Base-by-base conservation (phyloP, 2,329 filamentous ascomycete genomes). In the Neonectria magnoliae region DNA sequence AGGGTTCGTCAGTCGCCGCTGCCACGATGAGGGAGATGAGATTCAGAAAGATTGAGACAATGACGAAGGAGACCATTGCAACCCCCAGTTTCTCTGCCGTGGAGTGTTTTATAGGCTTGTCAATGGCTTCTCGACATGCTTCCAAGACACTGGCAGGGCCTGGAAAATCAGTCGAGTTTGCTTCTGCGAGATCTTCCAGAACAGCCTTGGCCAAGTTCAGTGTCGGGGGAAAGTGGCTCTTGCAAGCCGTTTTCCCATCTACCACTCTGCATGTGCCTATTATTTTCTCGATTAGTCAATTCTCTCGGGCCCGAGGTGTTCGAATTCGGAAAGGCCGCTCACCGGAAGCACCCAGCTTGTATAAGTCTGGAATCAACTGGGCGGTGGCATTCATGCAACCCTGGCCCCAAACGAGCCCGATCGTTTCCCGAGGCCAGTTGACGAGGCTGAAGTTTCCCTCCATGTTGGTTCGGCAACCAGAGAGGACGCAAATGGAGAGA, bases 341-440 rank as follows among this genome's bases (percentile, higher is more conserved):
- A 64, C 68, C 68, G 10, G 69, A 71, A 33, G 57, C 36, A 16
- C 61, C 69, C 6, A 71, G 56, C 11, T 64, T 69, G 41, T 70
- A 70, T 2, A 55, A 10, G 16, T 68, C 68, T 0, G 68, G 68
- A 14, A 70, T 68, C 1, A 62, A 44, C 8, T 57, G 11, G 5
- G 42, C 63, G 0, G 68, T 70, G 3, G 57, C 63, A 13, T 57
- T 38, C 7, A 44, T 52, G 18, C 69, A 71, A 5, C 68, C 69
- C 13, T 56, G 4, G 16, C 60, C 65, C 65, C 63, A 71, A 22
- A 68, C 25, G 2, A 71, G 65, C 1, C 41, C 42, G 22, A 71
- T 53, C 0, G 67, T 68, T 16, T 58, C 60, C n/a, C 59, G 62
- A 1, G 69, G 66, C 69, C 69, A 71, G 31, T 70, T 68, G 42